Base-by-base conservation (phyloP, 2,329 filamentous ascomycete species). In the Botrytis pseudocinerea region DNA sequence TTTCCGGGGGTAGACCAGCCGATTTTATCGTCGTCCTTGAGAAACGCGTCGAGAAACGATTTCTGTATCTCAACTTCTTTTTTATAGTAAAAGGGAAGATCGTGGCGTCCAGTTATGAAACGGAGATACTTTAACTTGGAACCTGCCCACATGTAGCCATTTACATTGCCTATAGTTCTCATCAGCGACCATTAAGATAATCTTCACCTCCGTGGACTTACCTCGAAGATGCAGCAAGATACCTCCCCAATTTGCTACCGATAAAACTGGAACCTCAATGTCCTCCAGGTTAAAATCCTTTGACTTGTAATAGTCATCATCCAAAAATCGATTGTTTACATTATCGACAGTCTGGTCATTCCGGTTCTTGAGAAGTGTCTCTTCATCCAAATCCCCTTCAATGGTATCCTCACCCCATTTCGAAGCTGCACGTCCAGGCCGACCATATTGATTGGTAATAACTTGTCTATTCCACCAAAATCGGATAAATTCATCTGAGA, bases 21-120 rank as follows among this genome's bases (percentile, higher is more conserved):
- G 0, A 83, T 83, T 0, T 83, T 82, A 76, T 93, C 91, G 0
- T 92, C 85, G 1, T 85, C 88, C 76, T 92, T 93, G 51, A 93
- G 84, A 78, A 93, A 93, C 0, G 91, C 91, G 73, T 92, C 89
- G 0, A 93, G 82, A 79, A 93, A 93, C 76, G 87, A 88, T 64
- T 84, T 85, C 78, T 93, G 91, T 0, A 93, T 77, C 74, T 91
- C 88, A 0, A 92, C 90, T 75, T 92, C 89, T 65, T 92, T 88
- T 1, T 86, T 80, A 78, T 92, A 92, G 82, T 92, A 93, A 79
- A 93, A 93, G 0, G 91, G 91, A 2, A 93, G 83, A 77, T 93
- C 91, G 75, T 93, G 91, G 0, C 91, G 85, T 2, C 91, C 91
- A 0, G 87, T 90, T 78, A 93, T 91, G 79, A 92, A 89, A 10